Conservation (phyloP, 495 filamentous ascomycete species). For the Podospora comata region DNA sequence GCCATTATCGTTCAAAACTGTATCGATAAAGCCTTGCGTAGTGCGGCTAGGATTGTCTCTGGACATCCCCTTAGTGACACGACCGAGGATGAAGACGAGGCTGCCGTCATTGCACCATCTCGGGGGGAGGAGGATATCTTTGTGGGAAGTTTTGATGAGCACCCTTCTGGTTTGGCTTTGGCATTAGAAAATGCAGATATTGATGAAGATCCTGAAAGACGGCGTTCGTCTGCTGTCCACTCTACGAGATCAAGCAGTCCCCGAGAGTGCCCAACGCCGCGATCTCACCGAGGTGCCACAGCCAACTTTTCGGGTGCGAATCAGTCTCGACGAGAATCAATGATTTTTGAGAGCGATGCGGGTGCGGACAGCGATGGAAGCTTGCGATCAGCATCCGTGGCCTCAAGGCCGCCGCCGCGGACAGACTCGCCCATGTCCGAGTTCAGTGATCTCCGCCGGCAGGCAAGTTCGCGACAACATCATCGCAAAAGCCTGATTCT, state of each 20-base stretch:
- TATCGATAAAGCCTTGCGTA: conserved; percentile 85
- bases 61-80: conserved; percentile 76
- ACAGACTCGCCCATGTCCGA: conserved; percentile 93
- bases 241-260: conserved; percentile 84
- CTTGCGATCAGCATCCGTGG: conserved; percentile 70
- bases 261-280: conserved; percentile 84
- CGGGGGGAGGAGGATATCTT: conserved; percentile 49
- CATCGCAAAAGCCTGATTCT: conserved; percentile 81
- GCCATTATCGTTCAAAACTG: conserved; percentile 89
- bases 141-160: conserved; percentile 52
- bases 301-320: conserved; percentile 54
- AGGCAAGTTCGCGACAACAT: conserved; percentile 68
- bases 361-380: conserved; percentile 78
- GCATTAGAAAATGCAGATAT: conserved; percentile 52
- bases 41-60: conserved; percentile 82
- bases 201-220: conserved; percentile 37
- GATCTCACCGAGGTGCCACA: conserved; percentile 72
- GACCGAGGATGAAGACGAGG: conserved; percentile 50
- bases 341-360: conserved; percentile 75
- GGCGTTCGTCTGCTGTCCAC: conserved; percentile 42
- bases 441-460: conserved; percentile 62
- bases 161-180: conserved; percentile 53
- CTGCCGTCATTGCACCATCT: conserved; percentile 32
- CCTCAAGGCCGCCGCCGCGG: conserved; percentile 60
- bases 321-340: conserved; percentile 65